Conservation (phyloP, 164 flowering plant genomes). For the Chimonanthus praecox region DNA sequence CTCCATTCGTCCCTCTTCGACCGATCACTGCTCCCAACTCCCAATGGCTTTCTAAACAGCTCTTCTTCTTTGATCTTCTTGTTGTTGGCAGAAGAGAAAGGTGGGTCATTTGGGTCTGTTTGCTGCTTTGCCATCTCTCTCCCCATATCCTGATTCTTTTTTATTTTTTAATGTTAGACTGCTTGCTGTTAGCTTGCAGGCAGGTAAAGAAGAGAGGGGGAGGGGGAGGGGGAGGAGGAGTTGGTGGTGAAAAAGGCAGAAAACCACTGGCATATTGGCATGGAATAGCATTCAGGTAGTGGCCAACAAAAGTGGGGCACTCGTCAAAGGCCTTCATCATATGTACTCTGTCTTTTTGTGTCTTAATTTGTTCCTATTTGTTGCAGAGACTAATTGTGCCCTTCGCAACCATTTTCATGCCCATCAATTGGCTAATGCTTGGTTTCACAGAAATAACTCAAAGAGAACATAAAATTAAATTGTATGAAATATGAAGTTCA, state of each 20-base stretch:
- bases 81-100: not conserved
- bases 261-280: constrained; percentile 31
- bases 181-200: constrained; percentile 18
- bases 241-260: not conserved
- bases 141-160: constrained; percentile 12
- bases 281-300: constrained; percentile 21
- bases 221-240: not conserved
- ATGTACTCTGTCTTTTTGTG: not conserved
- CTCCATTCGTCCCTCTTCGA: constrained; percentile 93
- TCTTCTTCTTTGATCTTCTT: constrained; percentile 9
- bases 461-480: not conserved
- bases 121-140: constrained; percentile 49
- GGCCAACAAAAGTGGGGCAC: constrained; percentile 37
- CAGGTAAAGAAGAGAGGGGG: constrained; percentile 7
- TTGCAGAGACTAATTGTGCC: not conserved
- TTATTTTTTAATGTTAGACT: not conserved
- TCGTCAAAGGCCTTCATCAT: constrained; percentile 21
- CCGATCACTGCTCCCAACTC: constrained; percentile 36
- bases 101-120: constrained; percentile 6
- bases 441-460: not conserved
- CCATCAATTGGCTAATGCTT: not conserved
- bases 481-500: not conserved
- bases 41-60: constrained; percentile 23
- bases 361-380: not conserved
- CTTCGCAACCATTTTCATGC: too few relatives aligned